Evolutionary conservation across 352 stramenopile species (phyloP), one percentile per base, ranked within the genome.

Genomic region (Paralagenidium karlingii): DNA sequence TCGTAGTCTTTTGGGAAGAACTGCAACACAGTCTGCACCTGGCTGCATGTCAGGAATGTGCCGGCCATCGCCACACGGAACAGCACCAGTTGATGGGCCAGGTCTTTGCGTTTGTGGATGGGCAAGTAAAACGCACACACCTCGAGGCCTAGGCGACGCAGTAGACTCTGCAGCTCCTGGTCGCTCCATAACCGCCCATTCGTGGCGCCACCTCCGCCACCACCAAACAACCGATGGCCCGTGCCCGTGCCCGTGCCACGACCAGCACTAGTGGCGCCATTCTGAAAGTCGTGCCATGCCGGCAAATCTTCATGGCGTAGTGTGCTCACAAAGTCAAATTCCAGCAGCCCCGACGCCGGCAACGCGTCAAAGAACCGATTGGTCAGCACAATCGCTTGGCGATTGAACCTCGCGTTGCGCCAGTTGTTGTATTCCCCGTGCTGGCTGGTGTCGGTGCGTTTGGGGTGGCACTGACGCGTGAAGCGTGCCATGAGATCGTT

Each of bases 1-100:
- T 85, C 71, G 39, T 78, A 68, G 25, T 62, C 80, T 47, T 82
- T 82, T 1, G 71, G 68, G 25, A 81, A 85, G 34, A 78, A 66
- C 55, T 85, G 71, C 24, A 85, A 46, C 8, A 82, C 54, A 29
- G 64, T 53, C 36, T 82, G 65, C 13, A 61, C 68, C 45, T 79
- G 65, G 1, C 47, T 38, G 22, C 53, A 58, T 13, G 59, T 58
- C 24, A 85, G 29, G 19, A 59, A 67, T 13, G 46, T 40, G 28
- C 55, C 51, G 22, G 58, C 66, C 43, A 85, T 78, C 13, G 68
- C 71, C 8, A 80, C 12, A 34, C 82, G 71, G 31, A 85, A 74
- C 3, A 85, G 32, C 7, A 80, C 38, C 8, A 85, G 53, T 30
- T 85, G 71, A 42, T 82, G 80, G 57, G 79, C 81, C 28, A 85